Evolutionary conservation across 179 eudicot species (phyloP).

Genomic region (Nepenthes alata): DNA sequence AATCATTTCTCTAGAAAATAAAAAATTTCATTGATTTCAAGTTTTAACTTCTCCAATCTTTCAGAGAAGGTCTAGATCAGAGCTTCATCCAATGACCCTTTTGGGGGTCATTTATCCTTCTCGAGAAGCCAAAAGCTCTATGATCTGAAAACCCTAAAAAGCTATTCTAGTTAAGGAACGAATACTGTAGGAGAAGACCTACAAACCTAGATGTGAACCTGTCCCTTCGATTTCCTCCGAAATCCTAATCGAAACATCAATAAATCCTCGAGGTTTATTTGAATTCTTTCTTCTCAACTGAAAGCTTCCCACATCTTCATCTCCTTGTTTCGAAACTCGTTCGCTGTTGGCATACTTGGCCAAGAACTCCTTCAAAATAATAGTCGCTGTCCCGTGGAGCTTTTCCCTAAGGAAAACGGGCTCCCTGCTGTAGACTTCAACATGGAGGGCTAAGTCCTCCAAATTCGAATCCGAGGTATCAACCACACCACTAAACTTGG

Average conservation of each 20-base stretch:
- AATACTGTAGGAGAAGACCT: neutral
- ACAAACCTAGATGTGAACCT: conserved; percentile 37
- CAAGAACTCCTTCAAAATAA: conserved; percentile 54
- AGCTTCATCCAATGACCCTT: no score
- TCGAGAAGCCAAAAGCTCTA: no score
- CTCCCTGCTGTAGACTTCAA: conserved; percentile 70
- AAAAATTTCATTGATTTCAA: no score
- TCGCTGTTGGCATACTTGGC: conserved; percentile 22
- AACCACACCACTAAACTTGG: conserved; percentile 42
- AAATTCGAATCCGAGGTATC: conserved; percentile 27
- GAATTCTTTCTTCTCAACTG: conserved; percentile 53
- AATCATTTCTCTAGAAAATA: no score
- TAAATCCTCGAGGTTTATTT: conserved; percentile 30
- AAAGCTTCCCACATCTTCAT: conserved; percentile 67
- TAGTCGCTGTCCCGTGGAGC: conserved; percentile 42
- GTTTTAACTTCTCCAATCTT: no score
- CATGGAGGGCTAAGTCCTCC: conserved; percentile 26
- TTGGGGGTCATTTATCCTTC: no score
- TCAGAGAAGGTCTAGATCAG: no score
- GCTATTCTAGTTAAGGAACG: no score
- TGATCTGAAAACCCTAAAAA: no score
- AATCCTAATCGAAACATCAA: conserved; percentile 56
- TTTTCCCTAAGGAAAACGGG: conserved; percentile 66
- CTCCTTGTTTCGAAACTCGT: conserved; percentile 23
- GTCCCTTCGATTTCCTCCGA: conserved; percentile 43